Evolutionary conservation across 306 rosid genomes (phyloP).

Genomic region (Dryas drummondii): DNA sequence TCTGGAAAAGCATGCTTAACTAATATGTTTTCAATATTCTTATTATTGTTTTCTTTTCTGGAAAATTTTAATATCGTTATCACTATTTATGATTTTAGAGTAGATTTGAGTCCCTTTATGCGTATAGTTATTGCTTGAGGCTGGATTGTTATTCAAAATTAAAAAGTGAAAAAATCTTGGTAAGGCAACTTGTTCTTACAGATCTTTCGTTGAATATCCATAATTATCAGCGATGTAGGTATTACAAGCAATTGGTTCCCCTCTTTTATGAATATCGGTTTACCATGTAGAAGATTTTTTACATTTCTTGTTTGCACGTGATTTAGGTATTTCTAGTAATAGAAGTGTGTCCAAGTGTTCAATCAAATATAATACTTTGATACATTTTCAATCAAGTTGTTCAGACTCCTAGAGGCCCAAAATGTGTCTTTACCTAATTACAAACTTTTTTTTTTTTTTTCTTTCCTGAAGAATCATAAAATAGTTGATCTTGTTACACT

Average conservation of each 20-base stretch:
- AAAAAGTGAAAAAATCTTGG: slow-evolving; percentile 2
- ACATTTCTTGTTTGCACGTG: not conserved
- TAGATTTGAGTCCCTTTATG: not conserved
- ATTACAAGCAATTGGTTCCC: not conserved
- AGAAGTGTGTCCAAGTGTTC: not conserved
- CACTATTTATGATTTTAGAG: not conserved
- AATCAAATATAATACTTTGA: not conserved
- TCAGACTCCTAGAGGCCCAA: not conserved
- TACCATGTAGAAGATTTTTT: not conserved
- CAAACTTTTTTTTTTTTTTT: not conserved
- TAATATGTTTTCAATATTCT: not conserved
- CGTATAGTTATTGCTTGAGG: not conserved
- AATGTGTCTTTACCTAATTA: not conserved
- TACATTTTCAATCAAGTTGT: not conserved
- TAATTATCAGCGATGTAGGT: not conserved
- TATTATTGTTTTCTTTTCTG: not conserved
- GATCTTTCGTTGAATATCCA: not conserved
- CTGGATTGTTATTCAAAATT: not conserved
- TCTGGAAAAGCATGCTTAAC: not conserved
- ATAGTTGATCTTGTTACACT: not conserved
- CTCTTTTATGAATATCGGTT: not conserved
- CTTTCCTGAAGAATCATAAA: not conserved
- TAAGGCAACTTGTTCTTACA: not conserved
- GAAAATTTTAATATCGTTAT: not conserved
- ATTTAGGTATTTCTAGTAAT: not conserved